These are phyloP conservation scores for Eucalyptus sp. DNA, from an alignment of 345 rosid genomes.

Conservation along the genomic window DNA sequence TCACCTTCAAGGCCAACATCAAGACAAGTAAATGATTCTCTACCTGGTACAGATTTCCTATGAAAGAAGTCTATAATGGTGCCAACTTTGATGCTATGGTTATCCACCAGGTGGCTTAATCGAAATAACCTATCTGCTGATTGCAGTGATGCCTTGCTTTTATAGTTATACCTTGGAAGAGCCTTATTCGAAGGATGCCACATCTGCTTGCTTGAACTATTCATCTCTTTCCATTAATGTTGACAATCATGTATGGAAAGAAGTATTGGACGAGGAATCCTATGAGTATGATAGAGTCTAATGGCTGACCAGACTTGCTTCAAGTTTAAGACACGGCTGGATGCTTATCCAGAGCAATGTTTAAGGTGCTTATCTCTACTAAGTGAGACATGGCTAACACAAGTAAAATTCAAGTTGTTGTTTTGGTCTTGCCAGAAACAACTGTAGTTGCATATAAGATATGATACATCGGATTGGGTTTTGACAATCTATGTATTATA, in stretches of 20 bases:
- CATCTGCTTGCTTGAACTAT: slow-evolving; percentile 18
- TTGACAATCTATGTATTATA: background rate
- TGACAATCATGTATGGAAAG: slow-evolving; percentile 33
- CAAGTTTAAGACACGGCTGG: slow-evolving; percentile 73
- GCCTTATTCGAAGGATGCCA: background rate
- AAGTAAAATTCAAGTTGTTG: background rate
- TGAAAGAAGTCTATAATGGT: background rate
- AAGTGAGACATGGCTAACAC: background rate
- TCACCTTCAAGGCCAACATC: slow-evolving; percentile 5
- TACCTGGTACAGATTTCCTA: background rate
- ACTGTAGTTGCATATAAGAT: background rate
- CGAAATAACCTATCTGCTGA: background rate
- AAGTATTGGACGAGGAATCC: slow-evolving; percentile 53
- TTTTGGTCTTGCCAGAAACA: background rate
- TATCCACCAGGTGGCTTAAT: background rate
- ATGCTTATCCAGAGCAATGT: slow-evolving; percentile 75
- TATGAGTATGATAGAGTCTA: slow-evolving; percentile 74
- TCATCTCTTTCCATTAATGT: slow-evolving; percentile 34
- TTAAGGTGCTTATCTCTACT: slow-evolving; percentile 41
- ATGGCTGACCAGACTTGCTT: slow-evolving; percentile 75
- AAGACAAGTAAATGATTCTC: background rate
- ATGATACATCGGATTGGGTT: background rate
- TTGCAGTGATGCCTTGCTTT: background rate
- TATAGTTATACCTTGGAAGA: background rate
- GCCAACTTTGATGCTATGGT: background rate